Percentiles rank a stretch among this genome's conserved stretches.
Conservation (phyloP, 176 grass and related monocot species). For the Alloteropsis semialata region DNA sequence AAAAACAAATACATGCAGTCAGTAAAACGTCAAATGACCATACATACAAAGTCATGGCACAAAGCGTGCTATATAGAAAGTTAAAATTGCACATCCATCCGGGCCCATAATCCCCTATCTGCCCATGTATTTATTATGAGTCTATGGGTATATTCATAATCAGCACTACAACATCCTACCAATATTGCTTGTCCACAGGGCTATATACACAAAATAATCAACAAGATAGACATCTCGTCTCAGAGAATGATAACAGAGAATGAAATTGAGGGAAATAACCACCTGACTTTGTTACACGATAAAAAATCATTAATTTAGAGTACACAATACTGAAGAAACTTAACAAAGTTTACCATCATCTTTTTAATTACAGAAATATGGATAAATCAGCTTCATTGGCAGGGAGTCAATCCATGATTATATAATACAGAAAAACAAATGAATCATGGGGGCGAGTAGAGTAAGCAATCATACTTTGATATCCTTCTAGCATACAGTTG, state of each 20-base stretch:
- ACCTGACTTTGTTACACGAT: not conserved
- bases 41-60: not conserved
- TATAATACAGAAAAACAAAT: not conserved
- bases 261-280: not conserved
- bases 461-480: conserved; percentile 51
- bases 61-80: not conserved
- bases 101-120: not conserved
- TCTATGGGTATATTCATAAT: not conserved
- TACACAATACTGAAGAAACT: not conserved
- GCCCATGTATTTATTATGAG: not conserved
- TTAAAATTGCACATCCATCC: not conserved
- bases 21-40: not conserved
- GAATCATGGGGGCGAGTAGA: not conserved
- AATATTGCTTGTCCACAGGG: not conserved
- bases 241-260: not conserved
- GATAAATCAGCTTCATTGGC: not conserved
- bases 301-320: not conserved
- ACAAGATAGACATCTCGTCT: not conserved
- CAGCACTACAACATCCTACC: not conserved
- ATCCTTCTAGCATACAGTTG: conserved; percentile 75
- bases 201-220: not conserved
- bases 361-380: not conserved
- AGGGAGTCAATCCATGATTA: not conserved
- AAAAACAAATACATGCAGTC: not conserved
- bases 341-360: not conserved